A percentile compares a stretch with the other conserved stretches of the same genome.
Evolutionary conservation across 192 early-diverging fungal species (phyloP).

Genomic region (Funneliformis mosseae): DNA sequence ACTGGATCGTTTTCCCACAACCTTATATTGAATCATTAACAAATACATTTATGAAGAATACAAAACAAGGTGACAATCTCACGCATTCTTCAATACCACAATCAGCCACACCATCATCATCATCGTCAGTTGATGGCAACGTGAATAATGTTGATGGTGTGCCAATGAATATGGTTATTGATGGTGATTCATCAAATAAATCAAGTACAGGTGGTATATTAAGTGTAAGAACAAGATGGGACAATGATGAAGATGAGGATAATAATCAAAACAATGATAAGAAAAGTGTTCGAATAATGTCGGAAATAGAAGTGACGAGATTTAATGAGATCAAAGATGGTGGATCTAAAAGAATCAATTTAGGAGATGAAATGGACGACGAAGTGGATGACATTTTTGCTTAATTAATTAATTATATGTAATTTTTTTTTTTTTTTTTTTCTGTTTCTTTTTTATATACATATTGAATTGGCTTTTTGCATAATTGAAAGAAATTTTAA

Average conservation of each 20-base stretch:
- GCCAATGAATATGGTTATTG: neutral
- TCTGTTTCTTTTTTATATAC: neutral
- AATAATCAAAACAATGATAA: neutral
- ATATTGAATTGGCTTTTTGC: neutral
- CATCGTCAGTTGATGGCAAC: neutral
- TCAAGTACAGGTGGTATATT: neutral
- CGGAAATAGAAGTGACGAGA: neutral
- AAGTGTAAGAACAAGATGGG: neutral
- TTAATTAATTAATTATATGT: neutral
- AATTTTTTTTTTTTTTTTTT: neutral
- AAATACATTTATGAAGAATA: slow-evolving; percentile 52
- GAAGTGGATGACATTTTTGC: slow-evolving; percentile 6
- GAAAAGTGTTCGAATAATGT: neutral
- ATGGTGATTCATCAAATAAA: neutral
- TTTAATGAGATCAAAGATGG: neutral
- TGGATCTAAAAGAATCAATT: neutral
- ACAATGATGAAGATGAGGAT: slow-evolving; percentile 1
- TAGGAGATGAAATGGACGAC: neutral
- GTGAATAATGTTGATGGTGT: neutral
- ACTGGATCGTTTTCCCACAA: slow-evolving; percentile 84
- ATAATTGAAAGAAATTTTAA: neutral
- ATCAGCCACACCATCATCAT: neutral
- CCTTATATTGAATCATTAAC: slow-evolving; percentile 62
- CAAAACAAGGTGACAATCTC: slow-evolving; percentile 32
- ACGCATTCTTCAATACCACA: neutral